Evolutionary conservation across 108 stramenopile species (phyloP).

Genomic region (Cyclotella atomus): DNA sequence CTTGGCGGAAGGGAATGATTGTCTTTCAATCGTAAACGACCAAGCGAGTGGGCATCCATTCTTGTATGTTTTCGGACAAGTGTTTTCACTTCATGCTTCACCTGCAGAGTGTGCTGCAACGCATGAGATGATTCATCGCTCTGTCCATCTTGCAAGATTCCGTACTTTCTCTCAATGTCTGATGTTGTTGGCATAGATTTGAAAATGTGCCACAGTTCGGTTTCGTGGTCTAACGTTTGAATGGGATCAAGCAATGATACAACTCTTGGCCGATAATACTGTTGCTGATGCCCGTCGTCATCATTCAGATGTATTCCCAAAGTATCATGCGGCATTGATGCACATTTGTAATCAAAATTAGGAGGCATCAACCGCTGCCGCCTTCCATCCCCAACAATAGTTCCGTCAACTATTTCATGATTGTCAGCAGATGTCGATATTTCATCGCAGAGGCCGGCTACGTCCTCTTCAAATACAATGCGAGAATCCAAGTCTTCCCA

Average conservation of each 20-base stretch:
- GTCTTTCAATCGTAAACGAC: slow-evolving; percentile 65
- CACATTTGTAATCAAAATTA: slow-evolving; percentile 49
- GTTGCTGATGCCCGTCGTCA: slow-evolving; percentile 1
- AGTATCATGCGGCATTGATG: not conserved
- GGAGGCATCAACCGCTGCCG: slow-evolving; percentile 34
- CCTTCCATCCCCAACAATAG: slow-evolving; percentile 19
- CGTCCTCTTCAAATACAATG: slow-evolving; percentile 26
- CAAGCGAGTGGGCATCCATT: slow-evolving; percentile 59
- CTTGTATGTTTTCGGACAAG: slow-evolving; percentile 35
- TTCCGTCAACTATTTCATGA: slow-evolving; percentile 11
- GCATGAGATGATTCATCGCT: slow-evolving; percentile 3
- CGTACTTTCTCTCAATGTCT: slow-evolving; percentile 52
- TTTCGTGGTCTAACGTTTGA: slow-evolving; percentile 63
- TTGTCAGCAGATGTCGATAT: not conserved
- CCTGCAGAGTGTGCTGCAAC: slow-evolving; percentile 50
- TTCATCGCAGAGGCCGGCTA: not conserved
- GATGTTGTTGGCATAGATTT: slow-evolving; percentile 52
- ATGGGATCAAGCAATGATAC: slow-evolving; percentile 51
- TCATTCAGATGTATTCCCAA: not conserved
- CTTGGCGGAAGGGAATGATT: slow-evolving; percentile 59
- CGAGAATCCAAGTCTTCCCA: slow-evolving; percentile 68
- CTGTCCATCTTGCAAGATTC: slow-evolving; percentile 4
- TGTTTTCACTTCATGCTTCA: slow-evolving; percentile 48
- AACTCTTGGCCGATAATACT: slow-evolving; percentile 27
- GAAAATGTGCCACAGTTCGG: slow-evolving; percentile 80